phyloP scores from a whole-genome alignment of 108 stramenopile species.

The Cyclostephanos tholiformis region DNA sequence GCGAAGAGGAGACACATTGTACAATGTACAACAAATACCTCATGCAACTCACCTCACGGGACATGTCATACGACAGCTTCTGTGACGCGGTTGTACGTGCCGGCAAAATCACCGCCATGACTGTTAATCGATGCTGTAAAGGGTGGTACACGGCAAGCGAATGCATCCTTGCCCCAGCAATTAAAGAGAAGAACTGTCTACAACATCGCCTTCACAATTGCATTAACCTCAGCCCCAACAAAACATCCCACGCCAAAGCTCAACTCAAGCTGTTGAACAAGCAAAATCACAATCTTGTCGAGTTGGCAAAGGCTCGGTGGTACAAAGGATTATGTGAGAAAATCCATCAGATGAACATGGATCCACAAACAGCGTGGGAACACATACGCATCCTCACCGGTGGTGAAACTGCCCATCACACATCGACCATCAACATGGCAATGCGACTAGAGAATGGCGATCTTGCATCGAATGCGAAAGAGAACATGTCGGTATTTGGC shows the following conservation, averaged over 20 bases:
- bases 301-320: no score
- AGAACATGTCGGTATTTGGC: background rate
- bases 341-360: no score
- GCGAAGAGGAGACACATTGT: background rate
- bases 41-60: background rate
- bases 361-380: no score
- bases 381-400: no score
- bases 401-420: no score
- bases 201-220: background rate
- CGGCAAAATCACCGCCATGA: background rate
- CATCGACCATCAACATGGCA: no score
- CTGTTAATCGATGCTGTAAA: background rate
- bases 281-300: no score
- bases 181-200: background rate
- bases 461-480: background rate
- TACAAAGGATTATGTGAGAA: no score
- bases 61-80: background rate
- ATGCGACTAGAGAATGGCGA: background rate
- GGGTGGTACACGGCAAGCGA: background rate
- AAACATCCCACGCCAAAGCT: no score
- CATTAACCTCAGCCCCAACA: no score
- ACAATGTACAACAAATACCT: background rate
- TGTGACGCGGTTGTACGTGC: background rate
- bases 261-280: no score
- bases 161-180: background rate